These are phyloP conservation scores for Trichopus zeylanicus DNA, from an alignment of 116 monocot species.

Conservation along the genomic window DNA sequence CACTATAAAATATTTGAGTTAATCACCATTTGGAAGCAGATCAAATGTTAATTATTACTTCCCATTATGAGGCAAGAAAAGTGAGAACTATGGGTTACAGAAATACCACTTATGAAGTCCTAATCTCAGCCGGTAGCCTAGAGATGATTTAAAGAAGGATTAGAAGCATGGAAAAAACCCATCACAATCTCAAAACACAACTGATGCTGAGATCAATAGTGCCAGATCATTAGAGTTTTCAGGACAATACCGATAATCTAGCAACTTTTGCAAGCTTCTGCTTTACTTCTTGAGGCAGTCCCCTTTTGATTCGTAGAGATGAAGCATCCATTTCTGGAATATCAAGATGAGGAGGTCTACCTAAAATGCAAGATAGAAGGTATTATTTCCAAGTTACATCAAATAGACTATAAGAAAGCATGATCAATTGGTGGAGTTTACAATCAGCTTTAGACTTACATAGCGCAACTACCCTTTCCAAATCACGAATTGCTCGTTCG, in stretches of 20 bases:
- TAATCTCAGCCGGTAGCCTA: too few species aligned
- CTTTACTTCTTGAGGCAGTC: conserved; percentile 88
- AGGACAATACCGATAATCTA: conserved; percentile 64
- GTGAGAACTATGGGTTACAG: background rate
- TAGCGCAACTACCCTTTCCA: conserved; percentile 73
- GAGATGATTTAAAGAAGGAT: too few species aligned
- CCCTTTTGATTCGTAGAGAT: conserved; percentile 59
- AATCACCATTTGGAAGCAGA: too few species aligned
- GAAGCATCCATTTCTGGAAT: conserved; percentile 49
- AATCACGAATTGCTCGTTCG: conserved; percentile 84
- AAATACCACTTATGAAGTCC: background rate
- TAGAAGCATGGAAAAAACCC: too few species aligned
- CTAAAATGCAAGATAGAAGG: too few species aligned
- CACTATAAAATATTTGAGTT: too few species aligned
- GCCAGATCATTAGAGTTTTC: background rate
- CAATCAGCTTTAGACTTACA: conserved; percentile 41
- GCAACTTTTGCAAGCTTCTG: conserved; percentile 97
- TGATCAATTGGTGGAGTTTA: too few species aligned
- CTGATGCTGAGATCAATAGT: background rate
- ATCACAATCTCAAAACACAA: background rate
- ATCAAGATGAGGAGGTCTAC: conserved; percentile 51
- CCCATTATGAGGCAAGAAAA: too few species aligned
- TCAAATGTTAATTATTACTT: too few species aligned
- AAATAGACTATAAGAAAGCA: too few species aligned
- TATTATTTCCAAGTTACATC: too few species aligned